Conservation (phyloP, 1,139 yeast species). For the Komagataea norvegica region DNA sequence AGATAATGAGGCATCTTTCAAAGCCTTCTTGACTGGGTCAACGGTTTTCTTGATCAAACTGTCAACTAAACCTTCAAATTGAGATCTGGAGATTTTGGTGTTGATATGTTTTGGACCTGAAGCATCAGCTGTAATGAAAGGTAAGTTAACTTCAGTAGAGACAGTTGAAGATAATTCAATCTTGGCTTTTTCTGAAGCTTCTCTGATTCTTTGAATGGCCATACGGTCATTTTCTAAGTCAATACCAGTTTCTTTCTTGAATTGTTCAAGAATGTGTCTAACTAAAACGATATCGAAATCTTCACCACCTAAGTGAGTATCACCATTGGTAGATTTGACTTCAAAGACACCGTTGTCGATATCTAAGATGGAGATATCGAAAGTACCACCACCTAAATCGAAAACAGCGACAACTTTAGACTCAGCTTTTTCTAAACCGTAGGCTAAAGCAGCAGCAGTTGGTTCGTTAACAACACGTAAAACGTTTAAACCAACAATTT, state of each 20-base stretch:
- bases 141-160: conserved; percentile 91
- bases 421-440: conserved; percentile 85
- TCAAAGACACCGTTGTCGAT: conserved; percentile 97
- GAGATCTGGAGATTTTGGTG: conserved; percentile 88
- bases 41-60: conserved; percentile 87
- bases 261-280: conserved; percentile 84
- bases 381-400: conserved; percentile 99
- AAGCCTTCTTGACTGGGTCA: conserved; percentile 97
- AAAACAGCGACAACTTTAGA: conserved; percentile 90
- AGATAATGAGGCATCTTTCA: conserved; percentile 88
- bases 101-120: conserved; percentile 98
- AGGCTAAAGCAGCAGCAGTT: conserved; percentile 98
- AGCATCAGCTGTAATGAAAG: conserved; percentile 77
- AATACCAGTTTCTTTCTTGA: conserved; percentile 89
- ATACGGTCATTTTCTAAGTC: conserved; percentile 89
- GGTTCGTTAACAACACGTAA: conserved; percentile 98
- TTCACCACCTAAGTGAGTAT: conserved; percentile 98
- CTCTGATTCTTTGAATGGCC: conserved; percentile 99
- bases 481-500: conserved; percentile 92
- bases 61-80: conserved; percentile 87
- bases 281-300: conserved; percentile 86
- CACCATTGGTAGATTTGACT: conserved; percentile 98
- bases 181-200: conserved; percentile 99
- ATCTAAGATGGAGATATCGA: conserved; percentile 91
- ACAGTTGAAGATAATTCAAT: conserved; percentile 94